These are phyloP conservation scores for Lentinula boryana DNA, from an alignment of 768 basidiomycete genomes.

Conservation along the genomic window DNA sequence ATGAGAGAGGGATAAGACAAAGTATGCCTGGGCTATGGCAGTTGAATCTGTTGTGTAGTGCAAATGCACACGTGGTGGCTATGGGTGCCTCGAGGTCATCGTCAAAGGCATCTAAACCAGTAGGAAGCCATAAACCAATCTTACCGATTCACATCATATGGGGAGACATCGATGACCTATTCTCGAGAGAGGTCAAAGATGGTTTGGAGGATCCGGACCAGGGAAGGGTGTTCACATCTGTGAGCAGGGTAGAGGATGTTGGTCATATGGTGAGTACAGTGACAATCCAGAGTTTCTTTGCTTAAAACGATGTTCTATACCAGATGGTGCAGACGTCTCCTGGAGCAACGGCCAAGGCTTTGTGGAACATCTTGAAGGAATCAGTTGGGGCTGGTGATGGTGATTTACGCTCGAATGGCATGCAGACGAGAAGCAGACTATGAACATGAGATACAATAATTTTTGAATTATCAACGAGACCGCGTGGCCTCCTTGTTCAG, in stretches of 20 bases:
- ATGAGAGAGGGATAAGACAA: constrained; percentile 1
- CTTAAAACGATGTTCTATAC: not conserved
- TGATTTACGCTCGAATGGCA: not conserved
- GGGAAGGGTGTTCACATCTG: constrained; percentile 5
- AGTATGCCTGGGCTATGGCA: not conserved
- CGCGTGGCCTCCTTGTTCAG: no score
- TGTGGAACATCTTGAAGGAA: not conserved
- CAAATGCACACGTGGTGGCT: not conserved
- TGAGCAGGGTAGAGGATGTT: constrained; percentile 2
- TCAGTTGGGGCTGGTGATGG: not conserved
- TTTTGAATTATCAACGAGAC: no score
- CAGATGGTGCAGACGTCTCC: constrained; percentile 3
- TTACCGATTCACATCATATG: not conserved
- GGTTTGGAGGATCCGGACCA: constrained; percentile 1
- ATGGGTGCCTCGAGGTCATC: not conserved
- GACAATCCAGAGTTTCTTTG: not conserved
- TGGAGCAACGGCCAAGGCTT: not conserved
- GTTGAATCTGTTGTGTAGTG: constrained; percentile 2
- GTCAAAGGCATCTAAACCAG: not conserved
- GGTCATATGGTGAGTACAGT: constrained; percentile 1
- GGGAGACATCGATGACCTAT: constrained; percentile 4
- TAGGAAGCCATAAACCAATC: not conserved
- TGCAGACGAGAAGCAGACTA: not conserved
- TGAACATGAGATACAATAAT: not conserved
- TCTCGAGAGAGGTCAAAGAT: constrained; percentile 3